Conservation (phyloP, 768 basidiomycete species). For the Podaxis sp. region DNA sequence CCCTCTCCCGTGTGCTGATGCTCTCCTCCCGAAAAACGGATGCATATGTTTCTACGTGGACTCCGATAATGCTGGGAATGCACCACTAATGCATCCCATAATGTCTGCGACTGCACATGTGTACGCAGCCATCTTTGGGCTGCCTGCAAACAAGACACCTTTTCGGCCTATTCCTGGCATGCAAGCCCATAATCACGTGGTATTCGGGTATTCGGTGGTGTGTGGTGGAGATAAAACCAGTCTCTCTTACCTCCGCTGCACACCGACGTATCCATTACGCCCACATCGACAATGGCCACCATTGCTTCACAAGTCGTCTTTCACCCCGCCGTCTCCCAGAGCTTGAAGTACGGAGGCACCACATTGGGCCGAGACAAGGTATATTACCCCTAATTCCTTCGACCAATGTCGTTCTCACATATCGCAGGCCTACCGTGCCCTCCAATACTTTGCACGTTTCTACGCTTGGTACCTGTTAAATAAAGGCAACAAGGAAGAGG, state of each 20-base stretch:
- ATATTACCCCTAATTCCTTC: conserved; percentile 10
- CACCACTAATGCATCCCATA: too few species aligned
- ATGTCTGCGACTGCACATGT: too few species aligned
- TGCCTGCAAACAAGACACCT: neutral
- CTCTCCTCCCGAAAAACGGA: too few species aligned
- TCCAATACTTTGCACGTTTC: conserved; percentile 91
- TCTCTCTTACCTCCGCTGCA: conserved; percentile 5
- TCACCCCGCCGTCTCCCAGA: conserved; percentile 77
- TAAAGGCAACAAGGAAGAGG: conserved; percentile 68
- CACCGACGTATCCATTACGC: neutral
- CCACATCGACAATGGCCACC: conserved; percentile 38
- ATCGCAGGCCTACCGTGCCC: conserved; percentile 78
- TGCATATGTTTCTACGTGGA: too few species aligned
- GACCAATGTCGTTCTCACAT: neutral
- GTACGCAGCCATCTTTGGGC: too few species aligned
- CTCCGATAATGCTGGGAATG: too few species aligned
- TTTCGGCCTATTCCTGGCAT: neutral
- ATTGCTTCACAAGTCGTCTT: conserved; percentile 78
- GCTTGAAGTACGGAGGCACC: conserved; percentile 75
- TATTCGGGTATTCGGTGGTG: conserved; percentile 11
- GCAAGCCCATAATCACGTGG: conserved; percentile 24
- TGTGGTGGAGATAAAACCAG: conserved; percentile 15
- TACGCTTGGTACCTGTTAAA: conserved; percentile 79
- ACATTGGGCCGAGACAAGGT: conserved; percentile 94
- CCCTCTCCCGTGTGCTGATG: too few species aligned